These are phyloP conservation scores for Daldinia childiae DNA, from an alignment of 495 filamentous ascomycete genomes.

Conservation along the genomic window DNA sequence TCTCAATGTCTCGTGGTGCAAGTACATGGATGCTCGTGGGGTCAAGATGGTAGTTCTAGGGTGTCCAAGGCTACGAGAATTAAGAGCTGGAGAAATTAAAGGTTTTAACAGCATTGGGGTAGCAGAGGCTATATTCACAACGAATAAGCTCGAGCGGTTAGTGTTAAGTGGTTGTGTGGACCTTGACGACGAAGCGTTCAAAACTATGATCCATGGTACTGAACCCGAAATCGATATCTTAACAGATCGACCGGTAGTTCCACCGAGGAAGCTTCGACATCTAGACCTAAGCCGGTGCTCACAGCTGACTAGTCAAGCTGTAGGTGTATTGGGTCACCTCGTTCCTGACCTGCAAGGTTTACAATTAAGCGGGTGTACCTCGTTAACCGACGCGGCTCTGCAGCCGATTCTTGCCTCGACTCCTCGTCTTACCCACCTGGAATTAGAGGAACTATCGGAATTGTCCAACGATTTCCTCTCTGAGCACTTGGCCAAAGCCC, in stretches of 20 bases:
- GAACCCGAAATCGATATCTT: conserved; percentile 81
- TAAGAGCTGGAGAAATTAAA: conserved; percentile 81
- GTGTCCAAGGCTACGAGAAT: conserved; percentile 77
- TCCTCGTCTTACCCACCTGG: conserved; percentile 82
- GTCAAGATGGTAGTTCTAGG: conserved; percentile 74
- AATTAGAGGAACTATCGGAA: conserved; percentile 84
- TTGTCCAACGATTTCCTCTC: conserved; percentile 79
- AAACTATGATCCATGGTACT: conserved; percentile 74
- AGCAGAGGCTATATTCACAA: conserved; percentile 74
- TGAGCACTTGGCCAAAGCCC: conserved; percentile 73
- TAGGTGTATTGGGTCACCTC: conserved; percentile 73
- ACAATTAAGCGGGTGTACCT: conserved; percentile 75
- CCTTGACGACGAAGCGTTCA: conserved; percentile 75
- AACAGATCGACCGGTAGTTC: conserved; percentile 76
- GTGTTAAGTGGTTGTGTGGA: conserved; percentile 80
- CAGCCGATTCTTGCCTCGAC: conserved; percentile 76
- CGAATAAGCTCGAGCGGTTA: conserved; percentile 82
- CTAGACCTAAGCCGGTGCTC: conserved; percentile 84
- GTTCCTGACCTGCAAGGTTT: conserved; percentile 84
- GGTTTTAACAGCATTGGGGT: conserved; percentile 79
- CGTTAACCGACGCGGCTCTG: conserved; percentile 77
- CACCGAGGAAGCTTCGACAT: conserved; percentile 81
- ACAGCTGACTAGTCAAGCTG: conserved; percentile 72
- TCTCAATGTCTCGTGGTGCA: conserved; percentile 93
- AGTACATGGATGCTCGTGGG: conserved; percentile 83